Evolutionary conservation across 768 basidiomycete species (phyloP), one percentile per base, ranked within the genome.

Genomic region (Leccinum imitatum): DNA sequence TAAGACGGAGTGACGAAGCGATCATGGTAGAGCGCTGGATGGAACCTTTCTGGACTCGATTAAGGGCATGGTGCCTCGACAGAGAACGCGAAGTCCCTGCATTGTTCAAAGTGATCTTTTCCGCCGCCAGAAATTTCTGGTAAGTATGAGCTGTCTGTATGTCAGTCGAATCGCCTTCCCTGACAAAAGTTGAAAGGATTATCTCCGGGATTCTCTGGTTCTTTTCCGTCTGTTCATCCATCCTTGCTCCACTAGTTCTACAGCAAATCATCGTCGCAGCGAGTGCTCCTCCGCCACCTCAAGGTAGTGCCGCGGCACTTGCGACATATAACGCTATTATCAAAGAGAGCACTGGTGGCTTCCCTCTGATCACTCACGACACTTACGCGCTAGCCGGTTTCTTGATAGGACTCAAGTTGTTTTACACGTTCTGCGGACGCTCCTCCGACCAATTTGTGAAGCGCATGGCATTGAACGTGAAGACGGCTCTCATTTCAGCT

Each of bases 121-220:
- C n/a, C 4, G 65, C 69, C 17, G 63, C 67, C 27, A 47, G 19
- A 6, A 51, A 17, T 14, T 53, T 65, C 21, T 70, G 69, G 69
- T 61, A 44, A 46, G 61, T 56, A 25, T 37, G n/a, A 30, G 19
- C 30, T 21, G 14, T 56, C 33, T 27, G 9, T 13, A 25, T 37
- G 25, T 10, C 2, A 27, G 9, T 13, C 39, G 41, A 17, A 30
- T 46, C n/a, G 27, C n/a, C 23, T 57, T 53, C 47, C 19, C 47
- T 58, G 33, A 46, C 53, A 13, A 50, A 23, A 33, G 50, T 17
- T 21, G 13, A 54, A 55, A 72, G 71, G 66, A 27, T 69, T 15
- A 58, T 66, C 33, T 72, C 71, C 14, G 71, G 58, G 13, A 13
- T 72, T n/a, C 59, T 72, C n/a, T 72, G 71, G 71, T 61, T 72